These are phyloP conservation scores for Globisporangium nunn DNA, from an alignment of 352 stramenopile genomes.

Conservation along the genomic window DNA sequence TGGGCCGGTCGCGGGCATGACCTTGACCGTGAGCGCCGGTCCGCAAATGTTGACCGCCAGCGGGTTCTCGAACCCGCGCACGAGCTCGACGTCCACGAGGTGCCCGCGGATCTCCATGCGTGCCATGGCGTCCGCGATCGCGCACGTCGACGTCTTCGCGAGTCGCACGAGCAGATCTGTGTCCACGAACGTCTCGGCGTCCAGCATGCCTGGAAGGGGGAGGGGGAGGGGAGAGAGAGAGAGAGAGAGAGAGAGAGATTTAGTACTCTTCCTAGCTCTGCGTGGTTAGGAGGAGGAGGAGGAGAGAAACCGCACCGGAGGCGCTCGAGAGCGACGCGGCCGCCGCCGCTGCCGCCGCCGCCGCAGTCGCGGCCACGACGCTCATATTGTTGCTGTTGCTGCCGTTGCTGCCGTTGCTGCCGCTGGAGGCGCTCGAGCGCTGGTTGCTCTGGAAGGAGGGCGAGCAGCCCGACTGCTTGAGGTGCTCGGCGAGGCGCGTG, in stretches of 20 bases:
- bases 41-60: constrained; percentile 69
- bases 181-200: constrained; percentile 52
- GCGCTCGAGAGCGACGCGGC: constrained; percentile 18
- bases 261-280: constrained; percentile 37
- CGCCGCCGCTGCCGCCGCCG: constrained; percentile 15
- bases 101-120: constrained; percentile 75
- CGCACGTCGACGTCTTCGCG: constrained; percentile 73
- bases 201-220: constrained; percentile 61
- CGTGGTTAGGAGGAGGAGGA: constrained; percentile 17
- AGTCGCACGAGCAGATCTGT: constrained; percentile 60
- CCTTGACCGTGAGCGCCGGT: constrained; percentile 64
- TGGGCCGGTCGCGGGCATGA: constrained; percentile 58
- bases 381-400: not conserved
- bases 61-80: constrained; percentile 49
- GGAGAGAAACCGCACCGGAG: not conserved
- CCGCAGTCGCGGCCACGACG: not conserved
- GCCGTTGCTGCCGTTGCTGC: not conserved
- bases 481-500: constrained; percentile 71
- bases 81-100: constrained; percentile 66
- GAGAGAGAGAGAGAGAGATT: constrained; percentile 16
- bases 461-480: constrained; percentile 62
- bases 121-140: constrained; percentile 71
- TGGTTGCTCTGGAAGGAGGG: constrained; percentile 81
- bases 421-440: constrained; percentile 6
- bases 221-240: constrained; percentile 22